Base-by-base conservation (phyloP, 176 grass and related monocot species). In the Bromus sterilis region DNA sequence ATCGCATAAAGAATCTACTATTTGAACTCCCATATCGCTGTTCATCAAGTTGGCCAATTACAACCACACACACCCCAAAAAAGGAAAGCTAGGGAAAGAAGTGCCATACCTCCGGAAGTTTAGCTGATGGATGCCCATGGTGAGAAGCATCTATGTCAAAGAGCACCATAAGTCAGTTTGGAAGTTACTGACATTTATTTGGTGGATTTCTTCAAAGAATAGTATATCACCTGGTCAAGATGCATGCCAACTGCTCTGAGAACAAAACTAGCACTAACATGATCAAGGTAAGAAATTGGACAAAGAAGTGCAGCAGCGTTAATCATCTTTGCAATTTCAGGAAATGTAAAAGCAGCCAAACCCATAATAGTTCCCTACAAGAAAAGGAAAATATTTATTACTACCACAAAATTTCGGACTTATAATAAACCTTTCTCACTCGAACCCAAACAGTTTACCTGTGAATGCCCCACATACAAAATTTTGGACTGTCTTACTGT, bases 321-420 rank as follows among this genome's bases (percentile, higher is more conserved):
- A 84, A 98, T 87, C 89, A 94, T 91, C 20, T 90, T 79, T 37
- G 81, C 75, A 72, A 91, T 84, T 80, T 98, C 87, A 72, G 92
- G 89, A 49, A 85, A 79, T 70, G 95, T 89, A 63, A 98, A 93
- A 59, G 95, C 92, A 86, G 95, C 90, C 53, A 94, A 77, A 71
- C 89, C 95, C 95, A 98, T 98, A 51, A 98, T 93, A 84, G 95
- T 98, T 87, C 95, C 95, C 95, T 98, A 80, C 70, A 64, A 79
- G 75, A 77, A 56, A 90, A 72, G 41, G 41, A 3, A 48, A 74
- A 80, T 70, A 67, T 29, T 80, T 33, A 9, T 89, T 69, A 88
- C 35, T 32, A 74, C 57, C 36, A 63, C 10, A 41, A 24, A 0
- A 16, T 76, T 33, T 68, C 69, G 24, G 23, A 36, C 13, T 67